Base-by-base conservation (phyloP, 768 basidiomycete genomes). In the Suillus fuscotomentosus region DNA sequence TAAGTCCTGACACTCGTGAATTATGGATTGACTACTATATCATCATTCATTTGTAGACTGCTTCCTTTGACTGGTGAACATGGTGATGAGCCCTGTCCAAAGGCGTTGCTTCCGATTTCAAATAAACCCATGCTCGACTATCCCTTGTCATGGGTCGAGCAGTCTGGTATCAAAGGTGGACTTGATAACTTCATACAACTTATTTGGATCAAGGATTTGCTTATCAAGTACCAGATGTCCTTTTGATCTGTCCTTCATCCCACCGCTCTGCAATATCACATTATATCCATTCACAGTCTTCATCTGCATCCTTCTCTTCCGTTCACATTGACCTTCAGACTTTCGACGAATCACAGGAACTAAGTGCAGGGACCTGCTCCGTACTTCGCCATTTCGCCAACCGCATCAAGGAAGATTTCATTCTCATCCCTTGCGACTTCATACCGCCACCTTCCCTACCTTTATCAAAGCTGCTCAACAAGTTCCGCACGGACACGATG, bases 391-490 rank as follows among this genome's bases (percentile, higher is more conserved):
- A 94, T 71, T 93, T 95, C 75, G 83, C 91, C 11, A 78, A 73
- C 56, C 87, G 88, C 56, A 95, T 96, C 66, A 82, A 84, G 66
- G 87, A 87, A 65, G 96, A 97, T 75, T 96, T 97, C 75, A 85
- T 97, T 47, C 76, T 98, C 27, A 83, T 98, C 2, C 91, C 96
- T 8, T 97, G 95, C 72, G 96, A 98, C 75, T 92, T 97, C 59
- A 83, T 95, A 24, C 89, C 95, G 10, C 90, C 95, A 0, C 79
- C 88, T 0, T 78, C 85, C 0, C 81, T 97, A n/a, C 80, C 89
- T 6, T 83, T 98, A 8, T 82, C 83, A 38, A 78, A 77, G 0
- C 77, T 97, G 2, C 79, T 97, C 51, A 88, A 98, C 76, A 90
- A 88, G 71, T 96, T 95, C 74, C 87, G 96, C 39, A 83, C 85